Evolutionary conservation across 345 rosid species (phyloP).

Genomic region (Geranium brycei): DNA sequence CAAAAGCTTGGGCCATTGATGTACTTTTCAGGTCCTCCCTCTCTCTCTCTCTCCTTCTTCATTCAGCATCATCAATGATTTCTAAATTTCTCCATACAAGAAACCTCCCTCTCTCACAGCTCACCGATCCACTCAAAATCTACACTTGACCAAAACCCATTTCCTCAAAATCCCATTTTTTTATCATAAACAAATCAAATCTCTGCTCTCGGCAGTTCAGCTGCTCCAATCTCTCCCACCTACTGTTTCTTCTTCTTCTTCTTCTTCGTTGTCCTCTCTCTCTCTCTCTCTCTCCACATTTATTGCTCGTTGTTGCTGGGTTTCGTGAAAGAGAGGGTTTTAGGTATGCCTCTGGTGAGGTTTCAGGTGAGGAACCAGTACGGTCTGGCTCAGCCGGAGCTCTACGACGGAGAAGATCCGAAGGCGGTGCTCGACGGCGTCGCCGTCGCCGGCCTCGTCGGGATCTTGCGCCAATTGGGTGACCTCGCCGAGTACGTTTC

Average conservation of each 20-base stretch:
- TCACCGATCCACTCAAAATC: too few species aligned
- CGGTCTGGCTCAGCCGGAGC: slow-evolving; percentile 42
- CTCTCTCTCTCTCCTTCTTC: too few species aligned
- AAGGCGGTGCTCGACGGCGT: slow-evolving; percentile 66
- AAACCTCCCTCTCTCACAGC: too few species aligned
- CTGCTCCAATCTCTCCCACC: slow-evolving; percentile 43
- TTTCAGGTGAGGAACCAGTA: slow-evolving; percentile 58
- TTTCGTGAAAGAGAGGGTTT: background rate
- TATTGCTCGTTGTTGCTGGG: background rate
- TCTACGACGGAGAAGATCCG: slow-evolving; percentile 62
- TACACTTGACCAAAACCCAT: too few species aligned
- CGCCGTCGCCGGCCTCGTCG: slow-evolving; percentile 73
- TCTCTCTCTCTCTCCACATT: too few species aligned
- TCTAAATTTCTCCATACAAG: too few species aligned
- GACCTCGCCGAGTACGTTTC: slow-evolving; percentile 87
- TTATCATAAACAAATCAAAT: too few species aligned
- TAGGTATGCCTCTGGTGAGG: slow-evolving; percentile 62
- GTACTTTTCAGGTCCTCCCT: too few species aligned
- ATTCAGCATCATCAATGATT: too few species aligned
- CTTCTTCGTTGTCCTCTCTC: background rate
- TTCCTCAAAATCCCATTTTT: too few species aligned
- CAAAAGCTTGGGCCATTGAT: too few species aligned
- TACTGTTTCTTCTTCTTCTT: background rate
- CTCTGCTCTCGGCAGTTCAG: slow-evolving; percentile 43
- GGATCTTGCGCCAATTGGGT: slow-evolving; percentile 94